A percentile compares a stretch with the other conserved stretches of the same genome.
Conservation (phyloP, 768 basidiomycete genomes). For the Lactifluus echinatus region DNA sequence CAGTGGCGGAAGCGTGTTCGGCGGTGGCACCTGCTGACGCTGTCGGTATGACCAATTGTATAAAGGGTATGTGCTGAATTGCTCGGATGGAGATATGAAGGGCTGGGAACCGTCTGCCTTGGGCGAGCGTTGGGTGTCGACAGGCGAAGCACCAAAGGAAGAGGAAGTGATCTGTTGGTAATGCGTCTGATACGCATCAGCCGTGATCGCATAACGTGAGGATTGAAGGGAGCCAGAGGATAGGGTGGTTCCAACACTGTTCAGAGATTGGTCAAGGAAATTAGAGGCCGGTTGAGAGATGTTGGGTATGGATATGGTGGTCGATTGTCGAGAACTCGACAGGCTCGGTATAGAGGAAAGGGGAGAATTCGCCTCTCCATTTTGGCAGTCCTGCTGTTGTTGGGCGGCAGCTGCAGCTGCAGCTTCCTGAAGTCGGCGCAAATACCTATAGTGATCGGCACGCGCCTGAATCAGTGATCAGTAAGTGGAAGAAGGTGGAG, state of each 20-base stretch:
- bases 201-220: constrained; percentile 61
- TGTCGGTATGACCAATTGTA: constrained; percentile 69
- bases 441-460: constrained; percentile 42
- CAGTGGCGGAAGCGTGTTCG: constrained; percentile 45
- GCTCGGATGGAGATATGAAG: constrained; percentile 37
- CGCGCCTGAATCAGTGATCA: not conserved
- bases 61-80: constrained; percentile 54
- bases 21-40: constrained; percentile 42
- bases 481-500: not conserved
- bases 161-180: constrained; percentile 36
- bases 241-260: constrained; percentile 28
- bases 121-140: constrained; percentile 30
- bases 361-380: constrained; percentile 22
- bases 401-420: constrained; percentile 47
- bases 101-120: constrained; percentile 38
- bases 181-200: constrained; percentile 56
- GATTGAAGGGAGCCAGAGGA: constrained; percentile 46
- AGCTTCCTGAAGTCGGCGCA: constrained; percentile 71
- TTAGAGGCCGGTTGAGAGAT: constrained; percentile 26
- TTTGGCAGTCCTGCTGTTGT: constrained; percentile 32
- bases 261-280: constrained; percentile 46
- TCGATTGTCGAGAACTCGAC: constrained; percentile 9
- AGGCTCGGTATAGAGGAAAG: constrained; percentile 12
- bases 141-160: constrained; percentile 33
- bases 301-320: constrained; percentile 4